Conservation (phyloP, 805 yeast species). For the Schizosaccharomyces cryophilus region DNA sequence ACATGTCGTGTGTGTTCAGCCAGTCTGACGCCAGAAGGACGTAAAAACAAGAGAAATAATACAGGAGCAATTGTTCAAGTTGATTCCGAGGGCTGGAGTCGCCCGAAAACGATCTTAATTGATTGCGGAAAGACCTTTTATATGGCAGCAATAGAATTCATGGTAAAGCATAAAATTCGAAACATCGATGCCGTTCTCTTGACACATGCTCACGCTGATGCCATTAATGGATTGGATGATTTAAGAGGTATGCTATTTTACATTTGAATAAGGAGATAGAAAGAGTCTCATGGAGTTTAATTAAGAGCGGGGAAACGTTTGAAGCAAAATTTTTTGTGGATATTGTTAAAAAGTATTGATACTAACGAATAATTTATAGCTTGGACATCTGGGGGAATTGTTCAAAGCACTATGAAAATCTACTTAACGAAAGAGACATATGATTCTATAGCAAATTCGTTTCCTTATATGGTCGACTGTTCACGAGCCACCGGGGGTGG, state of each 20-base stretch:
- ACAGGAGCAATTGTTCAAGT: not conserved
- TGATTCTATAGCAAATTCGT: not conserved
- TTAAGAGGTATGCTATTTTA: not conserved
- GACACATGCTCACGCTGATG: conserved; percentile 3
- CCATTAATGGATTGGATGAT: conserved; percentile 2
- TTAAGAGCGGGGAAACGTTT: not conserved
- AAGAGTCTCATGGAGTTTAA: not conserved
- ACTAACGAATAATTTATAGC: not conserved
- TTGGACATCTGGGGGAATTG: not conserved
- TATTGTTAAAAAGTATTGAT: not conserved
- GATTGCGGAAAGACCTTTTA: conserved; percentile 3
- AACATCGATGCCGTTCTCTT: not conserved
- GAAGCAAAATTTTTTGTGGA: too few relatives aligned
- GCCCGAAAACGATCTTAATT: not conserved
- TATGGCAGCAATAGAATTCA: not conserved
- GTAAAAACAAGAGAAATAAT: not conserved
- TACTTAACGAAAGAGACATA: not conserved
- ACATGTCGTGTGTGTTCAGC: not conserved
- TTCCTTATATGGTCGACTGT: not conserved
- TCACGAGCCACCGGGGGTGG: conserved; percentile 1
- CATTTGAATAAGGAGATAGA: not conserved
- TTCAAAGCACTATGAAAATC: not conserved
- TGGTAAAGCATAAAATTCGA: not conserved
- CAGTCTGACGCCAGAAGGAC: not conserved
- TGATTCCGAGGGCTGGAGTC: not conserved